These are phyloP conservation scores for Diplodia sapinea DNA, from an alignment of 2,329 filamentous ascomycete species.

Conservation along the genomic window DNA sequence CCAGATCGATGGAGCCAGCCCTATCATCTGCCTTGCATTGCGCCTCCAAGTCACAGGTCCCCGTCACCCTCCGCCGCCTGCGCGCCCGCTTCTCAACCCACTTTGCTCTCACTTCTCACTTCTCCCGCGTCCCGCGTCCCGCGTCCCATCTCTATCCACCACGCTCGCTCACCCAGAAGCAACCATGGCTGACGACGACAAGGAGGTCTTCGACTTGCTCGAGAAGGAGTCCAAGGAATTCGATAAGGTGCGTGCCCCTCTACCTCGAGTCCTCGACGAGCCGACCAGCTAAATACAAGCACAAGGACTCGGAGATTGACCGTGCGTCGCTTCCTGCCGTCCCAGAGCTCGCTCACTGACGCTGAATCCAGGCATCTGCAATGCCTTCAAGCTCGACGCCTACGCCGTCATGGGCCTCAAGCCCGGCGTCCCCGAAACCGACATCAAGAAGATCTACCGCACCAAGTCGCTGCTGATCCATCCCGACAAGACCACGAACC, in stretches of 20 bases:
- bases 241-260: conserved; percentile 68
- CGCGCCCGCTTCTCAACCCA: not conserved
- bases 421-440: conserved; percentile 90
- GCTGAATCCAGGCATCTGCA: conserved; percentile 66
- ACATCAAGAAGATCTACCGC: conserved; percentile 94
- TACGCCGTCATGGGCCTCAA: conserved; percentile 96
- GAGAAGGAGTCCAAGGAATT: conserved; percentile 88
- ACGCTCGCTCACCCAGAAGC: conserved; percentile 13
- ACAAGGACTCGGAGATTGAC: conserved; percentile 90
- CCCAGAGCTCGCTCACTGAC: not conserved
- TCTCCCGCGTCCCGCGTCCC: not conserved
- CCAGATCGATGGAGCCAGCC: conserved; percentile 20
- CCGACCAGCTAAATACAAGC: not conserved
- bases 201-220: conserved; percentile 69
- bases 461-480: conserved; percentile 99
- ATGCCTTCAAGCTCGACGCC: conserved; percentile 81
- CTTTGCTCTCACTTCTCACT: not conserved
- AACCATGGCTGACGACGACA: conserved; percentile 62
- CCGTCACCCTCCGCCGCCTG: conserved; percentile 1
- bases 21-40: conserved; percentile 13
- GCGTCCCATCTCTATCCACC: not conserved
- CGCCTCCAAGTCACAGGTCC: not conserved
- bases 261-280: not conserved
- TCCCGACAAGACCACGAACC: conserved; percentile 95
- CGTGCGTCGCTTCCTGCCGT: conserved; percentile 51